Evolutionary conservation across 176 grass and related monocot species (phyloP).

Genomic region (Chloris gayana): DNA sequence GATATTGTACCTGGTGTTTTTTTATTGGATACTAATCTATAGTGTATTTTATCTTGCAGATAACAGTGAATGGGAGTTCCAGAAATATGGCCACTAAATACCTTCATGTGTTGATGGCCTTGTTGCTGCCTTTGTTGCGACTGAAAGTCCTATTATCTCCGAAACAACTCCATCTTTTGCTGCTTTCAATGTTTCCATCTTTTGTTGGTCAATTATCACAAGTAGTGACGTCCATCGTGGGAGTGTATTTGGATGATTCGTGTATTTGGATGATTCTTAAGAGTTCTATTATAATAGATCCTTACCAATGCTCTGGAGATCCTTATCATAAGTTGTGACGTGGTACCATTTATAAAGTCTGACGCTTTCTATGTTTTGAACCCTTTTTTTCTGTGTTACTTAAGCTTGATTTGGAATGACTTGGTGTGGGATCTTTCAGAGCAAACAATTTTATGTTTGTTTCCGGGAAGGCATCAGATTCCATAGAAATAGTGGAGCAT

Average conservation of each 20-base stretch:
- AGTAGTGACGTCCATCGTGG: slow-evolving; percentile 10
- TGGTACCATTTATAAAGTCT: slow-evolving; percentile 2
- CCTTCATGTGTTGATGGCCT: not conserved
- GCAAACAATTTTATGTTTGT: not conserved
- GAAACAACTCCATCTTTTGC: slow-evolving; percentile 11
- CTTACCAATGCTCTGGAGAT: slow-evolving; percentile 3
- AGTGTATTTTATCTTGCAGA: slow-evolving; percentile 55
- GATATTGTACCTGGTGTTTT: not conserved
- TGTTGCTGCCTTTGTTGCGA: slow-evolving; percentile 12
- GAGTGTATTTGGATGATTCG: slow-evolving; percentile 23
- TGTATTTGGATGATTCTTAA: slow-evolving; percentile 34
- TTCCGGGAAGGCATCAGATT: slow-evolving; percentile 4
- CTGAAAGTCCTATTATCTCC: not conserved
- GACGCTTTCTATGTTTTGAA: not conserved
- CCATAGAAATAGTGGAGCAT: not conserved
- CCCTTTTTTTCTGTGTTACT: not conserved
- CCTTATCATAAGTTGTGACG: not conserved
- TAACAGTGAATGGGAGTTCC: slow-evolving; percentile 99
- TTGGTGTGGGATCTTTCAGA: slow-evolving; percentile 4
- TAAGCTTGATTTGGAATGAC: not conserved
- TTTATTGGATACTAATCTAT: slow-evolving; percentile 4
- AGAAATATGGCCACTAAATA: slow-evolving; percentile 95
- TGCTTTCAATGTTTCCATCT: slow-evolving; percentile 33
- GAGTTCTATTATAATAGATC: not conserved
- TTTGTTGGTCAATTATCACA: not conserved